These are phyloP conservation scores for Colletotrichum karsti DNA, from an alignment of 2,329 filamentous ascomycete species.

Conservation along the genomic window DNA sequence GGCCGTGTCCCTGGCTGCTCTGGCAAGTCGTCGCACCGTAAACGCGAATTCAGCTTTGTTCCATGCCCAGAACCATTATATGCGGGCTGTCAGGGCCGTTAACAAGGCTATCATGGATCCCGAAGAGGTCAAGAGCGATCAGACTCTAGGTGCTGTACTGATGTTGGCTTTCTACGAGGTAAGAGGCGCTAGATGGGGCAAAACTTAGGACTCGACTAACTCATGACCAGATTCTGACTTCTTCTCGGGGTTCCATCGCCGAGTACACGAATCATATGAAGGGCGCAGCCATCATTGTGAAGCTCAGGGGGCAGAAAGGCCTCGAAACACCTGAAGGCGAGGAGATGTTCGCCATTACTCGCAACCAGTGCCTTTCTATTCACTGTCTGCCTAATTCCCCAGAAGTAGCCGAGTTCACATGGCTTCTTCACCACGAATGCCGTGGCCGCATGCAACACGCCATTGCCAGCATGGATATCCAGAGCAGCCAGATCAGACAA, in stretches of 20 bases:
- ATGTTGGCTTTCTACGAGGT: slow-evolving; percentile 31
- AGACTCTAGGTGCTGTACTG: slow-evolving; percentile 27
- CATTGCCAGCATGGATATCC: slow-evolving; percentile 31
- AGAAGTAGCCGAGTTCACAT: slow-evolving; percentile 31
- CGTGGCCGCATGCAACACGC: slow-evolving; percentile 29
- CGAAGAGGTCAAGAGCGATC: slow-evolving; percentile 22
- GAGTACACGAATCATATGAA: slow-evolving; percentile 34
- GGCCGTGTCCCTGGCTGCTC: slow-evolving; percentile 26
- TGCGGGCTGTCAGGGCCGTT: slow-evolving; percentile 27
- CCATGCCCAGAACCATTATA: slow-evolving; percentile 29
- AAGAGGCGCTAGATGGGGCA: neutral
- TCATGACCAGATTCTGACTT: slow-evolving; percentile 20
- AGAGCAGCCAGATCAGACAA: slow-evolving; percentile 31
- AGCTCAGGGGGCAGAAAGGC: slow-evolving; percentile 29
- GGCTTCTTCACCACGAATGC: slow-evolving; percentile 31
- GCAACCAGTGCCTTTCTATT: slow-evolving; percentile 32
- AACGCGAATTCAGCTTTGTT: slow-evolving; percentile 4
- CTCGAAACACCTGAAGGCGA: slow-evolving; percentile 31
- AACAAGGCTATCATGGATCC: slow-evolving; percentile 30
- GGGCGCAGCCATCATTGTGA: slow-evolving; percentile 32
- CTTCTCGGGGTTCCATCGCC: slow-evolving; percentile 27
- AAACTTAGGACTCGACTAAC: neutral
- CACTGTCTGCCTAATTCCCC: slow-evolving; percentile 29
- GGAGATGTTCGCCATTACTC: slow-evolving; percentile 33
- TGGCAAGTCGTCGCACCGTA: slow-evolving; percentile 18